Base-by-base conservation (phyloP, 1,284 basidiomycete genomes). In the Coniferiporia sulphurascens region DNA sequence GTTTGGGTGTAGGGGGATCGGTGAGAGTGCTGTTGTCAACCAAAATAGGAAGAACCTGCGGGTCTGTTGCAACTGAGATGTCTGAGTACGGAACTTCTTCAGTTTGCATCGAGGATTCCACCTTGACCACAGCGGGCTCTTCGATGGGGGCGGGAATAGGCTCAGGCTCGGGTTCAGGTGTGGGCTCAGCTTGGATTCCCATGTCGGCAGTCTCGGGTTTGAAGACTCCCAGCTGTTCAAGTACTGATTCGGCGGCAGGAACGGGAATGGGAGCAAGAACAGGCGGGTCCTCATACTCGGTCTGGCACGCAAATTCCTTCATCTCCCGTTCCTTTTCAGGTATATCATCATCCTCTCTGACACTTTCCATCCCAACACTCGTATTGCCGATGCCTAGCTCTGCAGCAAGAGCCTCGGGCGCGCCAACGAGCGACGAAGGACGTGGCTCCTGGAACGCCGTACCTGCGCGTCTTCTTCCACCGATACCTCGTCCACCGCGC, bases 351-450 rank as follows among this genome's bases (percentile, higher is more conserved):
- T 75, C 72, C 55, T 76, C 75, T 49, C 73, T 71, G 60, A 75
- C 66, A 70, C 76, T 63, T 68, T 76, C 64, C 73, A 76, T 78
- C 63, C 82, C 83, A 56, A 82, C 76, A 17, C 72, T 55, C 17
- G 55, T 60, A 46, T 62, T 61, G 34, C 62, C 59, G 34, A 66
- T 49, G 38, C 81, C 81, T 52, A 89, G 75, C 68, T 88, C 87
- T 35, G 80, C 78, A 22, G 86, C 83, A 32, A 90, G 74, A 10
- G 85, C 81, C 65, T 87, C 87, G 0, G 87, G 86, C 12, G 81
- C 79, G 36, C 82, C 85, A 9, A 89, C 79, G 38, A 90, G 72
- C 0, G 86, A 89, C 36, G 82, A 76, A 1, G 88, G 88, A 6
- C 87, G 78, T 12, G 80, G 78, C 63, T 84, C 81, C 64, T 84